A percentile compares a stretch with the other conserved stretches of the same genome.
These are phyloP conservation scores for Phlebopus sp. DNA, from an alignment of 1,284 basidiomycete genomes.

Conservation along the genomic window DNA sequence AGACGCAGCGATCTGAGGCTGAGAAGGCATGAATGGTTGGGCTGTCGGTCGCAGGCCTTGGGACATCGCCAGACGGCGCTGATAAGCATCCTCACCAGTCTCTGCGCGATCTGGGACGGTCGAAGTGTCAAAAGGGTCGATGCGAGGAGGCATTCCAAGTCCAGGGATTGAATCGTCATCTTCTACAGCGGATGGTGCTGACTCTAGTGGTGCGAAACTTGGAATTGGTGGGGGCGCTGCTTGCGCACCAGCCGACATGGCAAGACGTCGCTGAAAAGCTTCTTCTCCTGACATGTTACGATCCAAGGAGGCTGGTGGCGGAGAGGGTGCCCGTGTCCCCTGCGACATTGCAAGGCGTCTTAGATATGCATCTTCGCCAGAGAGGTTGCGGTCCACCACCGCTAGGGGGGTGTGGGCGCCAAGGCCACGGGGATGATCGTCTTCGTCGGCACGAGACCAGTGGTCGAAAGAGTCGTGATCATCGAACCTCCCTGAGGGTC, in stretches of 20 bases:
- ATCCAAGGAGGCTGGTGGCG: slow-evolving; percentile 30
- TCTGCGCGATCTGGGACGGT: slow-evolving; percentile 31
- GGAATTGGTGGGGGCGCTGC: slow-evolving; percentile 17
- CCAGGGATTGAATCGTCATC: slow-evolving; percentile 32
- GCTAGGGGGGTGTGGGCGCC: slow-evolving; percentile 28
- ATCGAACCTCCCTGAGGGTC: slow-evolving; percentile 51
- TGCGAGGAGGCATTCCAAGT: slow-evolving; percentile 14
- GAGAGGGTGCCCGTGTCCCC: slow-evolving; percentile 21
- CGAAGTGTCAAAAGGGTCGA: slow-evolving; percentile 13
- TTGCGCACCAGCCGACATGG: slow-evolving; percentile 40
- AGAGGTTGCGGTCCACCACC: slow-evolving; percentile 35
- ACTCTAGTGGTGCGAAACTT: slow-evolving; percentile 16
- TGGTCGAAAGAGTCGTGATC: slow-evolving; percentile 44
- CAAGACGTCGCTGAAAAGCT: slow-evolving; percentile 59
- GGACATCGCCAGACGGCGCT: slow-evolving; percentile 61
- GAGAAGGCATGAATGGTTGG: slow-evolving; percentile 18
- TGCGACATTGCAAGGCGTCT: slow-evolving; percentile 53
- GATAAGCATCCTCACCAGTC: slow-evolving; percentile 71
- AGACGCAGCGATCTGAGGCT: slow-evolving; percentile 12
- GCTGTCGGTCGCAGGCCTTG: slow-evolving; percentile 24
- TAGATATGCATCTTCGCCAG: slow-evolving; percentile 60
- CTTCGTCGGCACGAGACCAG: slow-evolving; percentile 53
- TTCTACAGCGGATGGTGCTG: slow-evolving; percentile 8
- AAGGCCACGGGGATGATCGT: slow-evolving; percentile 38
- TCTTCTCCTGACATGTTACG: slow-evolving; percentile 56